These are phyloP conservation scores for Candida lessepsii DNA, from an alignment of 805 yeast genomes.

Conservation along the genomic window DNA sequence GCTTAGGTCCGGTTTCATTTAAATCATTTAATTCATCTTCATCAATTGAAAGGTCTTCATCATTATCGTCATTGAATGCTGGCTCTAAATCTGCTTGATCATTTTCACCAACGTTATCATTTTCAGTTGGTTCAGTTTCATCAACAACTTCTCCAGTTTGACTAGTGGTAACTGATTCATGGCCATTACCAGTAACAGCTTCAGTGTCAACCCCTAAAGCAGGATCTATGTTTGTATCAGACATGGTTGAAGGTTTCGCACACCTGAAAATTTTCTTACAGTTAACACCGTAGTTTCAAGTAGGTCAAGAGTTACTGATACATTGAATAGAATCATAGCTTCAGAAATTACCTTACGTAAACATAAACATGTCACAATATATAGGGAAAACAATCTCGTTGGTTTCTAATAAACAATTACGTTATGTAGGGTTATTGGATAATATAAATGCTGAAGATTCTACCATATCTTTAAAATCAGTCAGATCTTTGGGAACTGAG, in stretches of 20 bases:
- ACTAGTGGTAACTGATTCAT: not conserved
- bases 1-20: conserved; percentile 3
- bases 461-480: conserved; percentile 79
- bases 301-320: no score
- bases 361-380: conserved; percentile 72
- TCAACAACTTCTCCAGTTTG: not conserved
- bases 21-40: conserved; percentile 12
- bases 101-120: not conserved
- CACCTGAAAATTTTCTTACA: not conserved
- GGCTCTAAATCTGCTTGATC: not conserved
- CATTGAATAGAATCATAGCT: no score
- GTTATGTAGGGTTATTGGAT: conserved; percentile 87
- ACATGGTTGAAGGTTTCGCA: conserved; percentile 2
- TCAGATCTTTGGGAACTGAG: conserved; percentile 87
- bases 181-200: not conserved
- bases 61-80: not conserved
- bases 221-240: conserved; percentile 4
- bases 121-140: not conserved
- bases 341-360: no score
- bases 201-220: not conserved
- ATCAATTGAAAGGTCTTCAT: conserved; percentile 3
- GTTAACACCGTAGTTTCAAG: no score
- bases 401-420: conserved; percentile 73
- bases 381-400: conserved; percentile 87
- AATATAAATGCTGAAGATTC: conserved; percentile 87